Conservation (phyloP, 805 yeast genomes). For the Wickerhamiella kurtzmanii region DNA sequence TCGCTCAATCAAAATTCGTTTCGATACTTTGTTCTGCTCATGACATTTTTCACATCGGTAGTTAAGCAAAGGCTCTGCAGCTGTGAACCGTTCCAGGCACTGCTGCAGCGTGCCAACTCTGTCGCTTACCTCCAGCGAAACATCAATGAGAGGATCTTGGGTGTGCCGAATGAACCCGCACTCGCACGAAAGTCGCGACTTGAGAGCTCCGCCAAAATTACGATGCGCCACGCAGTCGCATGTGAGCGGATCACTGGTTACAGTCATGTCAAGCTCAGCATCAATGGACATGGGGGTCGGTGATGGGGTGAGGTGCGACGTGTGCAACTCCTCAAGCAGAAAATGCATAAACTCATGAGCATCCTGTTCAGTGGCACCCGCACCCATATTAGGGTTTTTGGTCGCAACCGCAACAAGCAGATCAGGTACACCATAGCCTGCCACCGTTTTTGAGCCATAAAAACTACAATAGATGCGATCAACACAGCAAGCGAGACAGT, state of each 20-base stretch:
- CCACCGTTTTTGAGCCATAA: slow-evolving; percentile 45
- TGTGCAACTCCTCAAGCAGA: slow-evolving; percentile 69
- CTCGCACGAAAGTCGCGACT: slow-evolving; percentile 64
- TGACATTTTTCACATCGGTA: slow-evolving; percentile 61
- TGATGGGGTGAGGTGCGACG: slow-evolving; percentile 11
- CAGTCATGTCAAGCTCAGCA: slow-evolving; percentile 4
- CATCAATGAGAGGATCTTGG: slow-evolving; percentile 78
- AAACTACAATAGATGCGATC: slow-evolving; percentile 67
- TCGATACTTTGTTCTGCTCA: slow-evolving; percentile 49
- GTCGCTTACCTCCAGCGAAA: slow-evolving; percentile 55
- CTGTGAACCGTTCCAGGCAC: slow-evolving; percentile 67
- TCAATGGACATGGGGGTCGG: slow-evolving; percentile 1
- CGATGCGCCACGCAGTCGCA: slow-evolving; percentile 77
- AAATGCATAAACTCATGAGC: slow-evolving; percentile 98
- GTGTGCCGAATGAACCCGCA: slow-evolving; percentile 47
- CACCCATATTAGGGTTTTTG: slow-evolving; percentile 42
- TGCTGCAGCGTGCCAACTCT: slow-evolving; percentile 35
- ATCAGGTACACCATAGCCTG: slow-evolving; percentile 71
- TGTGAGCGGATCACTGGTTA: slow-evolving; percentile 3
- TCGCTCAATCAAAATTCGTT: slow-evolving; percentile 52
- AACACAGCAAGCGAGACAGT: slow-evolving; percentile 73
- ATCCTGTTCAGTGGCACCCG: slow-evolving; percentile 95
- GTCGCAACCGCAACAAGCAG: slow-evolving; percentile 80
- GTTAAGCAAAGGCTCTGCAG: slow-evolving; percentile 61
- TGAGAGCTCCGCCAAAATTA: slow-evolving; percentile 70